phyloP scores from a whole-genome alignment of 2,329 filamentous ascomycete genomes.

The Tothia fuscella region DNA sequence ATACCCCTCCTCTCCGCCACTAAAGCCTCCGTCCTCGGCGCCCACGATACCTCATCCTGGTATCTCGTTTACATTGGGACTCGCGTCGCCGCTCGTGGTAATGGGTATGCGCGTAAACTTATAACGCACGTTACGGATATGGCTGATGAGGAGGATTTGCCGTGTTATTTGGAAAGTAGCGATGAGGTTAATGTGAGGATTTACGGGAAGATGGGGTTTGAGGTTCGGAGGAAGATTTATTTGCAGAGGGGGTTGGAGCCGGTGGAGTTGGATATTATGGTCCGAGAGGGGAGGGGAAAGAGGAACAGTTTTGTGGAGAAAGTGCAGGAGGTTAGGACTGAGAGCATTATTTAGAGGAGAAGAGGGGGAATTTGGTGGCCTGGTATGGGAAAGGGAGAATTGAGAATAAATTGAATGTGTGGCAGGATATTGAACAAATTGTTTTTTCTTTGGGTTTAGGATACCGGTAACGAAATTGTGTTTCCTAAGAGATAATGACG shows the following conservation, averaged over 20 bases:
- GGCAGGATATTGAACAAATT: too few relatives aligned
- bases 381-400: too few relatives aligned
- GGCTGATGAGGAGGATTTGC: slow-evolving; percentile 56
- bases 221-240: slow-evolving; percentile 47
- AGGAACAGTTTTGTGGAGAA: slow-evolving; percentile 9
- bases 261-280: slow-evolving; percentile 67
- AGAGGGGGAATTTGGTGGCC: neutral
- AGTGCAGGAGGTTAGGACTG: slow-evolving; percentile 3
- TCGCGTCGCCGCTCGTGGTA: slow-evolving; percentile 55
- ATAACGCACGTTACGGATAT: slow-evolving; percentile 53
- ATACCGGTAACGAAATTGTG: too few relatives aligned
- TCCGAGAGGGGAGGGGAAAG: slow-evolving; percentile 48
- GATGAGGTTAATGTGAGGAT: slow-evolving; percentile 55
- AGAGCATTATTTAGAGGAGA: neutral
- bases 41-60: slow-evolving; percentile 56
- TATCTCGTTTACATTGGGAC: slow-evolving; percentile 79
- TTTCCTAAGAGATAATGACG: too few relatives aligned
- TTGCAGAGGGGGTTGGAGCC: slow-evolving; percentile 47
- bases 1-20: slow-evolving; percentile 61
- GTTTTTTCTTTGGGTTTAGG: too few relatives aligned
- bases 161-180: slow-evolving; percentile 71
- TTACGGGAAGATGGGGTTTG: slow-evolving; percentile 67
- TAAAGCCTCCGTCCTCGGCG: slow-evolving; percentile 57
- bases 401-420: too few relatives aligned
- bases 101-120: slow-evolving; percentile 60